These are phyloP conservation scores for Magnusiomyces fungicola DNA, from an alignment of 1,139 yeast genomes.

Conservation along the genomic window DNA sequence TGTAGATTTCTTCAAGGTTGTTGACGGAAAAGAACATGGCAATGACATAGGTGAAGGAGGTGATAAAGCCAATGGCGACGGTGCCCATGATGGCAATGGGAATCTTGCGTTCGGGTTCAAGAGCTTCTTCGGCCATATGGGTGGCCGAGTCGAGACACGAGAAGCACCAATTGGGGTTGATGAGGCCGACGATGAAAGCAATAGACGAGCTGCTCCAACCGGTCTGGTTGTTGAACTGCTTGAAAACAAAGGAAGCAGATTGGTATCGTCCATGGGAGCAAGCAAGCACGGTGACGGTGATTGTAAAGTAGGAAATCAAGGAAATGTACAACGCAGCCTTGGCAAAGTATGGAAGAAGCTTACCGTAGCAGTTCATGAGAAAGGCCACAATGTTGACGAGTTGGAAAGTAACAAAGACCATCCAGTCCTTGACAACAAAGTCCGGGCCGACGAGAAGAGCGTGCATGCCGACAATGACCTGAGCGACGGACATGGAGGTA, in stretches of 20 bases:
- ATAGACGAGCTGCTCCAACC: constrained; percentile 51
- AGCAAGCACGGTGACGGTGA: constrained; percentile 43
- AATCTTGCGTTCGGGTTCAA: constrained; percentile 43
- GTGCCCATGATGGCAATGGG: constrained; percentile 52
- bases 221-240: constrained; percentile 43
- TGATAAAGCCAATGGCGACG: constrained; percentile 50
- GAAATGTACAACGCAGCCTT: constrained; percentile 44
- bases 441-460: constrained; percentile 40
- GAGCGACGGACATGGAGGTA: constrained; percentile 45
- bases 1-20: constrained; percentile 41
- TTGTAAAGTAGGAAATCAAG: constrained; percentile 40
- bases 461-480: constrained; percentile 45
- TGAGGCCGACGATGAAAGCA: constrained; percentile 53
- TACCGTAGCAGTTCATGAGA: constrained; percentile 34
- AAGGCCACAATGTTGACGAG: constrained; percentile 29
- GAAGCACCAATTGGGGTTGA: constrained; percentile 56
- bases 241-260: constrained; percentile 43
- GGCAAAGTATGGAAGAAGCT: constrained; percentile 35
- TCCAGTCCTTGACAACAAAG: constrained; percentile 41
- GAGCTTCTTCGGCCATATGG: constrained; percentile 54
- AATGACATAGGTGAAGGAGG: constrained; percentile 46
- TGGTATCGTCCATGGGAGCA: constrained; percentile 45
- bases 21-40: constrained; percentile 53
- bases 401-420: constrained; percentile 43
- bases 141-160: constrained; percentile 56